Conservation (phyloP, 2,329 filamentous ascomycete genomes). For the Coniochaeta sp. region DNA sequence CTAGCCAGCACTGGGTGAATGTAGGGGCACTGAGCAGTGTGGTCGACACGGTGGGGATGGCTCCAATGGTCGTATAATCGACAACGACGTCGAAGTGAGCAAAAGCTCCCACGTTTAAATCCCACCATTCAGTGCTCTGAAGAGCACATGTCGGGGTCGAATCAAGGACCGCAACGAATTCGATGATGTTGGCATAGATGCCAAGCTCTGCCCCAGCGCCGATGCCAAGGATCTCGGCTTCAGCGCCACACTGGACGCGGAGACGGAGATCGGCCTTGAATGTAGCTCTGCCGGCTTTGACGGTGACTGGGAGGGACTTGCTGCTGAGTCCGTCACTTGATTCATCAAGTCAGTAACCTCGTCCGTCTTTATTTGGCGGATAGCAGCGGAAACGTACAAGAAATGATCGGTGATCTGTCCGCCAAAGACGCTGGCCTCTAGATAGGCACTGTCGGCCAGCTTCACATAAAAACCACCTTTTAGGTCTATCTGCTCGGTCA, state of each 20-base stretch:
- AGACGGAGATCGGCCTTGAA: conserved; percentile 43
- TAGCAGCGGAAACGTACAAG: conserved; percentile 23
- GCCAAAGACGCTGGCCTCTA: conserved; percentile 32
- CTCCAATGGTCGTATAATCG: conserved; percentile 27
- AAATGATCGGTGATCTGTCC: conserved; percentile 37
- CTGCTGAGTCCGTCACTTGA: conserved; percentile 26
- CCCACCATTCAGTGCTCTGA: conserved; percentile 25
- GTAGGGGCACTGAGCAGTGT: conserved; percentile 28
- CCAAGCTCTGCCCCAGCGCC: conserved; percentile 34
- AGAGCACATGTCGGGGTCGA: conserved; percentile 27
- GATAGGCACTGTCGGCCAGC: conserved; percentile 34
- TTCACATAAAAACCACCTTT: conserved; percentile 44
- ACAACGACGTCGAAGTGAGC: conserved; percentile 25
- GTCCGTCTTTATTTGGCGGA: background rate
- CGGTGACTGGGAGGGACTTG: conserved; percentile 37
- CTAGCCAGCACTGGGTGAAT: conserved; percentile 25
- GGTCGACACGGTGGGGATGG: conserved; percentile 32
- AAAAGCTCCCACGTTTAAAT: conserved; percentile 30
- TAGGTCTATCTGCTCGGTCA: conserved; percentile 41
- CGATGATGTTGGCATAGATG: conserved; percentile 45
- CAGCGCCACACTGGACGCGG: conserved; percentile 36
- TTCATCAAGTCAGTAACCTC: background rate
- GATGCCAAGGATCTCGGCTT: conserved; percentile 21
- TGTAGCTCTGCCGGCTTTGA: conserved; percentile 37
- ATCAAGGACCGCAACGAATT: conserved; percentile 38